Percentiles rank a stretch among this genome's conserved stretches.
Evolutionary conservation across 202 grass and related monocot genomes (phyloP).

Genomic region (Setaria italica): DNA sequence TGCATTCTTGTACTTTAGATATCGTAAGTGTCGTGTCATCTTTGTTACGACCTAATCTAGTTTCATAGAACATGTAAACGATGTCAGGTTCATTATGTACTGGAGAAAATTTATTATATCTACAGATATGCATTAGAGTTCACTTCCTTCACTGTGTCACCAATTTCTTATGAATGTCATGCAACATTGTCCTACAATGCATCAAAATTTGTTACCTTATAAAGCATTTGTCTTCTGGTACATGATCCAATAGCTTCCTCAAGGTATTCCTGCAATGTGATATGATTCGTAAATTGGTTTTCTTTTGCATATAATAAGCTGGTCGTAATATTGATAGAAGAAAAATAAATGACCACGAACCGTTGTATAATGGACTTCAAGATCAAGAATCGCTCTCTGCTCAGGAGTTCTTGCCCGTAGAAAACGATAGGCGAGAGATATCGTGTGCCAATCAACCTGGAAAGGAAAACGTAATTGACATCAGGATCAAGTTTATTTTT

Average conservation of each 20-base stretch:
- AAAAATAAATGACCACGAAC: slow-evolving; percentile 33
- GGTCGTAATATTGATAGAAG: not conserved
- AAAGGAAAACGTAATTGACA: slow-evolving; percentile 2
- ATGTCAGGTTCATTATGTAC: too few species aligned
- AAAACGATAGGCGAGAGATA: slow-evolving; percentile 74
- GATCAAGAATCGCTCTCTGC: slow-evolving; percentile 72
- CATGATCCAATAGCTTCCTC: slow-evolving; percentile 67
- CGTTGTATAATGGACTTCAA: slow-evolving; percentile 85
- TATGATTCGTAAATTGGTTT: slow-evolving; percentile 5
- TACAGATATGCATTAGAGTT: not conserved
- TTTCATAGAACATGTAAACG: not conserved
- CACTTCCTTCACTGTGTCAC: not conserved
- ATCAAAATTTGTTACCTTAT: slow-evolving; percentile 50
- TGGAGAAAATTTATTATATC: not conserved
- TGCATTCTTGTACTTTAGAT: not conserved
- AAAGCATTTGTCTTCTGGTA: slow-evolving; percentile 69
- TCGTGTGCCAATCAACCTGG: slow-evolving; percentile 66
- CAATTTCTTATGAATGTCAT: too few species aligned
- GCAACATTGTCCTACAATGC: not conserved
- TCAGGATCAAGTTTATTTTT: slow-evolving; percentile 1
- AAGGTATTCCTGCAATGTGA: slow-evolving; percentile 67
- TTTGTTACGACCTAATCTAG: not conserved
- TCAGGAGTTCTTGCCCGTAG: slow-evolving; percentile 78
- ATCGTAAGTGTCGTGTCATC: not conserved
- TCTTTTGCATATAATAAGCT: not conserved